Evolutionary conservation across 129 eudicot species (phyloP).

Genomic region (Arctium minus): DNA sequence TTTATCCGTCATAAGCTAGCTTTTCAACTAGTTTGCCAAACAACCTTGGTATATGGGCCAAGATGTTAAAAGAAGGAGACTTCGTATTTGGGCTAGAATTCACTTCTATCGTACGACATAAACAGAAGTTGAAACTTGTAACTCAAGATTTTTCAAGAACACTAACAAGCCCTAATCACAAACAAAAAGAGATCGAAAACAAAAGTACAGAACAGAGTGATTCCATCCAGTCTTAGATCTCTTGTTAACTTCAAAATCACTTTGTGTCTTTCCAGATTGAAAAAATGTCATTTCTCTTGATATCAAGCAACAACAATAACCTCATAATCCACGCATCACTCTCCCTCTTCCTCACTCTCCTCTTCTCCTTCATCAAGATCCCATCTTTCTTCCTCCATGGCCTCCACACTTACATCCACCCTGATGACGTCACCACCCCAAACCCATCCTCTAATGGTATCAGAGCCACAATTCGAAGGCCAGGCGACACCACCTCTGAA

Average conservation of each 20-base stretch:
- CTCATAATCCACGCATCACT: constrained; percentile 54
- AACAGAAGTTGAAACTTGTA: no score
- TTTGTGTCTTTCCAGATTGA: neutral
- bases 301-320: constrained; percentile 23
- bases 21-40: no score
- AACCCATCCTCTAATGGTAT: constrained; percentile 41
- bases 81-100: no score
- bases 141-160: no score
- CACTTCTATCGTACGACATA: no score
- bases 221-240: constrained; percentile 10
- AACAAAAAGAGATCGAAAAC: neutral
- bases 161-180: no score
- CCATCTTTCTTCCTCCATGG: constrained; percentile 61
- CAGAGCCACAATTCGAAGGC: constrained; percentile 79
- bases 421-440: constrained; percentile 85
- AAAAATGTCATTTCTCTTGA: constrained; percentile 12
- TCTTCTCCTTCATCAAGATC: constrained; percentile 66
- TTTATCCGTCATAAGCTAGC: no score
- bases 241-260: neutral
- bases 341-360: constrained; percentile 55
- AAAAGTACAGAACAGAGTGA: neutral
- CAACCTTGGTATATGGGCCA: no score
- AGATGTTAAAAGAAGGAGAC: no score
- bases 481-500: constrained; percentile 46
- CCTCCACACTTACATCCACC: constrained; percentile 93